phyloP scores from a whole-genome alignment of 176 grass and related monocot species.

The Cymbopogon citratus region DNA sequence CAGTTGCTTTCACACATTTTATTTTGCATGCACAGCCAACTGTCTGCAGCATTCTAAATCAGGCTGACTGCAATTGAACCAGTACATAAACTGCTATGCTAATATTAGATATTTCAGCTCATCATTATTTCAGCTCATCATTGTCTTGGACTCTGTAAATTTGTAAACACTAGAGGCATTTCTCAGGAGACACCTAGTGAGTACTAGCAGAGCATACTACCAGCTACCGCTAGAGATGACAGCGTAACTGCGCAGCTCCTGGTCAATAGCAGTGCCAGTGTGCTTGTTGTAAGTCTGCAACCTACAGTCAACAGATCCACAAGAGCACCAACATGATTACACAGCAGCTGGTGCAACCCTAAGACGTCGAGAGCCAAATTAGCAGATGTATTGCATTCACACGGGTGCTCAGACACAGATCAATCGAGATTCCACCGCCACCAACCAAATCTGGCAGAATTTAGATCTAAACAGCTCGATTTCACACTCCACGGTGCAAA shows the following conservation, averaged over 20 bases:
- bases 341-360: background rate
- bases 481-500: too few relatives aligned
- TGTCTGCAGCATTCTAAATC: background rate
- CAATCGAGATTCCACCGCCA: background rate
- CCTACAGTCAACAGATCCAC: slow-evolving; percentile 12
- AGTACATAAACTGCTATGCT: background rate
- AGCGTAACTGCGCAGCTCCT: background rate
- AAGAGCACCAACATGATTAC: background rate
- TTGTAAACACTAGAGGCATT: background rate
- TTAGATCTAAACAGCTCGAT: slow-evolving; percentile 26
- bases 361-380: background rate
- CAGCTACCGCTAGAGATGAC: background rate
- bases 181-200: background rate
- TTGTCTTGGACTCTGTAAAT: background rate
- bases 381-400: background rate
- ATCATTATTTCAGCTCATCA: background rate
- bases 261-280: background rate
- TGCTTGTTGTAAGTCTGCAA: background rate
- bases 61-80: background rate
- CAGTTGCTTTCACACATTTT: background rate
- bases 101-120: background rate
- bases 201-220: background rate
- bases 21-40: background rate
- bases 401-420: background rate
- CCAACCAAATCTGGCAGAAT: background rate